Evolutionary conservation across 768 basidiomycete species (phyloP), one percentile per base, ranked within the genome.

Genomic region (Rhodotorula taiwanensis): DNA sequence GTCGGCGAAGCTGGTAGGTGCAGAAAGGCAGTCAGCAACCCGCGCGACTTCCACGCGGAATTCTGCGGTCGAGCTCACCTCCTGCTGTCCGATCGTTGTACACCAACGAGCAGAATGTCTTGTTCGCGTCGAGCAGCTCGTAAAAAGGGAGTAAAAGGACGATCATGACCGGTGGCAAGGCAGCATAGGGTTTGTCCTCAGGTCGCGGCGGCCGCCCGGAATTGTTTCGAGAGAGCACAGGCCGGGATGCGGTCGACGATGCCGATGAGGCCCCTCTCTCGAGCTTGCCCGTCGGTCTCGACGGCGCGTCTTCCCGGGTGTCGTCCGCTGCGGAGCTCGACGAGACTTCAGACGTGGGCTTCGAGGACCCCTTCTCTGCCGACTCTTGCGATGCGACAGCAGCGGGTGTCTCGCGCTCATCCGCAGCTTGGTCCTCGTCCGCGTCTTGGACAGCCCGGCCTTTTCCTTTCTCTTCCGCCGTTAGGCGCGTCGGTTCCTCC

Each of bases 121-220:
- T 67, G 65, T 72, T 72, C 49, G 58, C 49, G 39, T 66, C 67
- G 21, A 71, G 31, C 10, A 72, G 58, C 31, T 72, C 68, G 48
- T 63, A 71, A 33, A 73, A 64, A 28, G 70, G 62, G 7, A 71
- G 34, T 21, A 71, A 48, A 39, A 71, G 41, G 11, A 48, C 64
- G 8, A 58, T 23, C 36, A 52, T 41, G 23, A 62, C 55, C 0
- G 62, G 58, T 21, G 71, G 71, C 52, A 70, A 63, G 23, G 48
- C 30, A 2, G 16, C 28, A 51, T 63, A 68, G 13, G 66, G 58
- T 8, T 16, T 28, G 14, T 57, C 61, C 34, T 57, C 55, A 14
- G 48, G 45, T 21, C 44, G 25, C 47, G 27, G 27, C 14, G 11
- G 48, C 18, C 18, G 49, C 20, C 18, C 21, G 30, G 30, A 30